phyloP scores from a whole-genome alignment of 192 early-diverging fungal genomes.

The Phlyctochytrium arcticum region DNA sequence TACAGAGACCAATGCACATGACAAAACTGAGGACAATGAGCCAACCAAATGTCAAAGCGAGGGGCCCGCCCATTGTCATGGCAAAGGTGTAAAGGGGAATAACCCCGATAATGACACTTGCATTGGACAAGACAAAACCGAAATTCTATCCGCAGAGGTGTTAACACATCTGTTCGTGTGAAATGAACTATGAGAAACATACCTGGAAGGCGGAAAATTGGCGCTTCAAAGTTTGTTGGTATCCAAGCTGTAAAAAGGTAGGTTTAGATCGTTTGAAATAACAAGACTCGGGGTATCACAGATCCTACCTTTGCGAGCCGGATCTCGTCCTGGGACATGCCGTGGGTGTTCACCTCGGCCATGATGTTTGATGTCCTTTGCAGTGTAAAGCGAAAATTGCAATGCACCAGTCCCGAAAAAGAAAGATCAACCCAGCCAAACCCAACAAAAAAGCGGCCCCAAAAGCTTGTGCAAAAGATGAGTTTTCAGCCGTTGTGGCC shows the following conservation, averaged over 20 bases:
- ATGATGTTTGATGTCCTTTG: too few relatives aligned
- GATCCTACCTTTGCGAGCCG: constrained; percentile 26
- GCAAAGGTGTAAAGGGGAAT: constrained; percentile 26
- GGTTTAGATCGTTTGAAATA: not conserved
- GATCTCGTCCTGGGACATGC: constrained; percentile 32
- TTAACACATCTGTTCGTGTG: not conserved
- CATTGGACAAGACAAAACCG: constrained; percentile 36
- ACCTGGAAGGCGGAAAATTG: constrained; percentile 36
- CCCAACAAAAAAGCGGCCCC: too few relatives aligned
- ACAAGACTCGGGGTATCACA: not conserved
- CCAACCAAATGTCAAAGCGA: constrained; percentile 41
- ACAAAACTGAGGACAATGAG: constrained; percentile 23
- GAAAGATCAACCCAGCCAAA: too few relatives aligned
- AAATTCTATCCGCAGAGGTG: too few relatives aligned
- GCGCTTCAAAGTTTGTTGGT: constrained; percentile 39
- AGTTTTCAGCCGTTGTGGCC: too few relatives aligned
- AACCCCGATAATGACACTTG: constrained; percentile 34
- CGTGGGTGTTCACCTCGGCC: too few relatives aligned
- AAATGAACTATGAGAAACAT: too few relatives aligned
- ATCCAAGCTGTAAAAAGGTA: constrained; percentile 20
- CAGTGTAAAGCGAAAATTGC: too few relatives aligned
- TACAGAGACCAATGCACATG: constrained; percentile 31
- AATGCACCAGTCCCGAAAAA: too few relatives aligned
- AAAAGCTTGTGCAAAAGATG: too few relatives aligned
- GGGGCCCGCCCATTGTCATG: constrained; percentile 32